Conservation (phyloP, 441 rosid genomes). For the Pelargonium australe region DNA sequence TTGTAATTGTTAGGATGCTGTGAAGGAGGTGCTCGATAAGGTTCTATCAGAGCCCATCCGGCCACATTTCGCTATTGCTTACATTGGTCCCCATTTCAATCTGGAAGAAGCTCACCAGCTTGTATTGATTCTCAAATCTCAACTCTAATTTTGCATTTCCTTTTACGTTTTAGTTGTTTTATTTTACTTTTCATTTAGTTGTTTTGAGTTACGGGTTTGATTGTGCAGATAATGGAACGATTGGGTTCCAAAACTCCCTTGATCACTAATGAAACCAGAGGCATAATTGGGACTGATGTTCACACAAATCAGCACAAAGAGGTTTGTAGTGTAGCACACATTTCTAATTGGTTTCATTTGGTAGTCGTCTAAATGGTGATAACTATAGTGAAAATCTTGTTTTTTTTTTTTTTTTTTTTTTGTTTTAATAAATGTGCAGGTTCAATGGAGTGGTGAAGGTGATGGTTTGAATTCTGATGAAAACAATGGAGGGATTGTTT, state of each 20-base stretch:
- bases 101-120: conserved; percentile 31
- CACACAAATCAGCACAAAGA: conserved; percentile 31
- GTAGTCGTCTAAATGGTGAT: neutral
- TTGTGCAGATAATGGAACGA: conserved; percentile 26
- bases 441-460: conserved; percentile 26
- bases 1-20: conserved; percentile 30
- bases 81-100: conserved; percentile 26
- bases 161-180: neutral
- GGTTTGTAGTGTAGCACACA: conserved; percentile 14
- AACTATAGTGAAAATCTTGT: neutral
- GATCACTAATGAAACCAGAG: conserved; percentile 33
- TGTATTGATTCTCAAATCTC: conserved; percentile 19
- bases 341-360: neutral
- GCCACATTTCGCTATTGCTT: conserved; percentile 47
- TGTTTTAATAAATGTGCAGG: conserved; percentile 20
- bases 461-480: conserved; percentile 15
- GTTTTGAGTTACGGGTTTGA: conserved; percentile 6
- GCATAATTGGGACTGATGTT: conserved; percentile 43
- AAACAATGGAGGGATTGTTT: conserved; percentile 32
- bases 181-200: neutral
- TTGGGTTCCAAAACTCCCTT: conserved; percentile 33
- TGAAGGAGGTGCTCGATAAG: conserved; percentile 42
- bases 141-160: neutral
- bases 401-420: conserved; percentile 6
- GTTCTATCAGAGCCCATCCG: conserved; percentile 40